These are phyloP conservation scores for Exidia glandulosa DNA, from an alignment of 768 basidiomycete species.

Conservation along the genomic window DNA sequence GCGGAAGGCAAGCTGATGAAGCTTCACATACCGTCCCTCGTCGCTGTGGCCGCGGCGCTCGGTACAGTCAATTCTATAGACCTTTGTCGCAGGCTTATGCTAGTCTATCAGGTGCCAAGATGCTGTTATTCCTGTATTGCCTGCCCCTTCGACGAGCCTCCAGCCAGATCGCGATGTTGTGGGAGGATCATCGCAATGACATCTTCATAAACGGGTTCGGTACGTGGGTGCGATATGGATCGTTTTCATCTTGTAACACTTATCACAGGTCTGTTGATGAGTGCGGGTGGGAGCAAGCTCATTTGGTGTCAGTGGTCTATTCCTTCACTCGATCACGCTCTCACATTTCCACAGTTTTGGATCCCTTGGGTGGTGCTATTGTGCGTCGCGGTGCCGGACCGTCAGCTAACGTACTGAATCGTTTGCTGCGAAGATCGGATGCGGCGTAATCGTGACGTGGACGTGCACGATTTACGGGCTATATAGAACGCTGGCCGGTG, in stretches of 20 bases:
- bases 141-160: conserved; percentile 64
- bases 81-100: neutral
- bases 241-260: conserved; percentile 3
- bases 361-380: conserved; percentile 67
- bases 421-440: conserved; percentile 42
- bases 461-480: conserved; percentile 60
- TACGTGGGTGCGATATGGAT: conserved; percentile 22
- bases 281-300: conserved; percentile 67
- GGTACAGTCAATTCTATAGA: conserved; percentile 30
- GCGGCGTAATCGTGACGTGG: conserved; percentile 74
- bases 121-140: conserved; percentile 81
- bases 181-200: conserved; percentile 96
- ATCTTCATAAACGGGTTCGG: conserved; percentile 75
- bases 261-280: conserved; percentile 63
- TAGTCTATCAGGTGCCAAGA: conserved; percentile 61
- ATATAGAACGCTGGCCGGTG: conserved; percentile 83
- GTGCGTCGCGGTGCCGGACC: conserved; percentile 29
- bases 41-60: conserved; percentile 75
- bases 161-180: conserved; percentile 85
- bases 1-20: conserved; percentile 33
- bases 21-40: conserved; percentile 73
- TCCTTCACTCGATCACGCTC: neutral
- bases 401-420: neutral
- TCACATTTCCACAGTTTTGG: conserved; percentile 41
- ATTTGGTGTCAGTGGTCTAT: conserved; percentile 56